Evolutionary conservation across 495 filamentous ascomycete species (phyloP), one percentile per base, ranked within the genome.

Genomic region (Penicillium atrosanguineum): DNA sequence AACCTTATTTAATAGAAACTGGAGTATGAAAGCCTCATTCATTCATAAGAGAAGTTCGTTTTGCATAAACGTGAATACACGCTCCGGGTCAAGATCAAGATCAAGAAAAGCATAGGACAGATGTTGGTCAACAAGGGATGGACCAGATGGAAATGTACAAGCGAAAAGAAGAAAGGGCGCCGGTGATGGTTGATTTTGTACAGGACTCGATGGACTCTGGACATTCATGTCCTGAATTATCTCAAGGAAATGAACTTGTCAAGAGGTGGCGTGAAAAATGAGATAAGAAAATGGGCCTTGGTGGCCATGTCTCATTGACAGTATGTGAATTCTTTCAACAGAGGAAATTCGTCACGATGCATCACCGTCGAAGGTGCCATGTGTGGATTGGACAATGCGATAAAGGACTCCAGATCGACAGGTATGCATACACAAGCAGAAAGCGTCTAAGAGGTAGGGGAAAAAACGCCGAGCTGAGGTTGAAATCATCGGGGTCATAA

Each of bases 391-490:
- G 38, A 51, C 20, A 53, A 58, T 58, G 59, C 47, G 48, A 53
- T 19, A 48, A 53, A 57, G 40, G 44, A 52, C 52, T 55, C 59
- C 59, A 51, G 38, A 39, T 44, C 36, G 20, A 26, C 43, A 26
- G 37, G 47, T 43, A 63, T 57, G 62, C 60, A 53, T 53, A 44
- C 39, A 43, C 42, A 54, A 48, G 49, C 16, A 46, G 53, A 23
- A 46, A 44, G 43, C 48, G 46, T 53, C 52, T 53, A 53, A 45
- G 12, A 31, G 21, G 40, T 41, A 58, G 41, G 60, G 52, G 62
- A 48, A 37, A 52, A 55, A 71, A 71, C 66, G 64, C 70, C 68
- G 64, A 44, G 59, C 53, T 59, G 57, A 65, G 61, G 48, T 37
- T 39, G 44, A 51, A 57, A 52, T 55, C 26, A 42, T 45, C 48